These are phyloP conservation scores for Stachybotrys echinatus DNA, from an alignment of 2,329 filamentous ascomycete species.

Conservation along the genomic window DNA sequence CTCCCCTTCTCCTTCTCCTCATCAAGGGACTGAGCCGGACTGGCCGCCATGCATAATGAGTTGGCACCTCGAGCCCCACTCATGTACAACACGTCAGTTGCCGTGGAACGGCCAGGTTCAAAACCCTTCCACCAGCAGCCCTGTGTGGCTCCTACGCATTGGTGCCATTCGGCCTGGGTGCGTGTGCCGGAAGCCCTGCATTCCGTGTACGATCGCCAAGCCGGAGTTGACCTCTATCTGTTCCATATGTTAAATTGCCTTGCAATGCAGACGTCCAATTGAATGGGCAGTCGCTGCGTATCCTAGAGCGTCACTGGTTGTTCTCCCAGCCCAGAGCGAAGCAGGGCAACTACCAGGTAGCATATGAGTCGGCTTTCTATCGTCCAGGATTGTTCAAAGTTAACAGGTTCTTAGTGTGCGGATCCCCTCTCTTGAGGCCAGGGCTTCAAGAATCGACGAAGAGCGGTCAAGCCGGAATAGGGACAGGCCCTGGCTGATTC, in stretches of 20 bases:
- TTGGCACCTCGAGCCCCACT: constrained; percentile 20
- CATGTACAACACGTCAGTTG: constrained; percentile 16
- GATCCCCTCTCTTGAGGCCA: too few relatives aligned
- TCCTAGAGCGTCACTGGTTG: too few relatives aligned
- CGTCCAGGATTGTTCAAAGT: background rate
- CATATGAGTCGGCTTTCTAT: background rate
- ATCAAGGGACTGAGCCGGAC: constrained; percentile 3
- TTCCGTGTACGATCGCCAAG: background rate
- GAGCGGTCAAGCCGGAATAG: background rate
- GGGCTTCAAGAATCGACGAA: too few relatives aligned
- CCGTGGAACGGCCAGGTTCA: background rate
- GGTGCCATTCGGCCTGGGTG: background rate
- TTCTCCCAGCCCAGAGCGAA: too few relatives aligned
- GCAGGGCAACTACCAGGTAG: too few relatives aligned
- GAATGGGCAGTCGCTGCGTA: too few relatives aligned
- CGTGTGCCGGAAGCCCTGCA: background rate
- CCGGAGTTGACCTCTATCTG: background rate
- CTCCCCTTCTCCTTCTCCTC: constrained; percentile 9
- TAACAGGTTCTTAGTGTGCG: background rate
- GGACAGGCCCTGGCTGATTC: too few relatives aligned
- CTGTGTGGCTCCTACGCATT: too few relatives aligned
- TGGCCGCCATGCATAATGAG: constrained; percentile 19
- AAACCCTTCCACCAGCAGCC: background rate
- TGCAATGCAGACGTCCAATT: too few relatives aligned
- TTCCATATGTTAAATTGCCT: too few relatives aligned